Percentiles rank a stretch among this genome's conserved stretches.
Conservation (phyloP, 805 yeast species). For the Kregervanrija pseudodelftensis region DNA sequence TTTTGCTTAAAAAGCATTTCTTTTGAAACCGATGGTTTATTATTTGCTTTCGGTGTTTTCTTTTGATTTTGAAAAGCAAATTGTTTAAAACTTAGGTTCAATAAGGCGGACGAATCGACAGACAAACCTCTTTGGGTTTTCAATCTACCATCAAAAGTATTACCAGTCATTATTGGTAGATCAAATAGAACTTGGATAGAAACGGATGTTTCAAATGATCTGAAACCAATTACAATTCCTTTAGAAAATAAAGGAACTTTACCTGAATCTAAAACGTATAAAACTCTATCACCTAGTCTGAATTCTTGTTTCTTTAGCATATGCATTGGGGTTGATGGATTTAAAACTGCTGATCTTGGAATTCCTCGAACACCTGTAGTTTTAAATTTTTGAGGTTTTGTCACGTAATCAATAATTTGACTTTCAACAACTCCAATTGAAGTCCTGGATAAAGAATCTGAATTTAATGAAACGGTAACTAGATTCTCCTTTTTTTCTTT, state of each 20-base stretch:
- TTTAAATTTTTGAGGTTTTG: conserved; percentile 37
- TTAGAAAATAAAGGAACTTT: conserved; percentile 80
- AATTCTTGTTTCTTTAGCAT: conserved; percentile 70
- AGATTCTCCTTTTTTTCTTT: conserved; percentile 42
- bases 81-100: conserved; percentile 72
- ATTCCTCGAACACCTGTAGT: conserved; percentile 66
- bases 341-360: conserved; percentile 75
- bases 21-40: conserved; percentile 12
- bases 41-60: conserved; percentile 34
- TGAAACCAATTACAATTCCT: conserved; percentile 79
- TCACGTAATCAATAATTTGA: conserved; percentile 40
- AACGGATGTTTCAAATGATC: conserved; percentile 50
- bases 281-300: conserved; percentile 82
- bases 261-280: conserved; percentile 79
- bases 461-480: conserved; percentile 61
- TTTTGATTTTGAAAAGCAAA: conserved; percentile 62
- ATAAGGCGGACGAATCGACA: conserved; percentile 71
- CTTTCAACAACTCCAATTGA: conserved; percentile 64
- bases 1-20: conserved; percentile 1
- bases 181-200: conserved; percentile 81
- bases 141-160: conserved; percentile 70
- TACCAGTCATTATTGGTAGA: conserved; percentile 74
- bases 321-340: conserved; percentile 66
- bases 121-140: conserved; percentile 75
- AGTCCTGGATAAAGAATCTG: conserved; percentile 67